Conservation (phyloP, 768 basidiomycete species). For the Cyathus striatus region DNA sequence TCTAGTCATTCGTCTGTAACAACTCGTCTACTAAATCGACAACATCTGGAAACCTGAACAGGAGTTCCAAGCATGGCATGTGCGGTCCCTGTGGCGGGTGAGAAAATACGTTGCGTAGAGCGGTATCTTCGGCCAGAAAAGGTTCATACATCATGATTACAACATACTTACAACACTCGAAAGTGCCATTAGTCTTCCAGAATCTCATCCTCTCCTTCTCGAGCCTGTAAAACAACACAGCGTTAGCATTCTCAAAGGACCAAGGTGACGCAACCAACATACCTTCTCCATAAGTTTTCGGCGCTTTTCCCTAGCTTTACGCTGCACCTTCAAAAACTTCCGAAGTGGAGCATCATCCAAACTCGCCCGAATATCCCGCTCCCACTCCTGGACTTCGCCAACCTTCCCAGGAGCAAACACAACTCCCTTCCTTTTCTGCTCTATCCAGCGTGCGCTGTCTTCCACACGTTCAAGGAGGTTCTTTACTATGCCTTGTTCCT, state of each 20-base stretch:
- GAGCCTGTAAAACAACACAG: conserved; percentile 41
- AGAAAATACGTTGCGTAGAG: too few relatives aligned
- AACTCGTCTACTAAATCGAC: too few relatives aligned
- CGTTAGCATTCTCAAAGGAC: conserved; percentile 10
- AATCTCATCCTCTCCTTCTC: conserved; percentile 66
- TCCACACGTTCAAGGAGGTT: conserved; percentile 85
- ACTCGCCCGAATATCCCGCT: conserved; percentile 49
- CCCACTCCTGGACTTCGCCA: conserved; percentile 70
- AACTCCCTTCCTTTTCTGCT: conserved; percentile 63
- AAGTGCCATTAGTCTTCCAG: conserved; percentile 44
- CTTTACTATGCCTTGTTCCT: conserved; percentile 66
- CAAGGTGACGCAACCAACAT: too few relatives aligned
- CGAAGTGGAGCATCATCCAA: conserved; percentile 73
- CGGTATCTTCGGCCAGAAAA: too few relatives aligned
- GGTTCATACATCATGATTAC: too few relatives aligned
- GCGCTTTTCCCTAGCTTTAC: conserved; percentile 71
- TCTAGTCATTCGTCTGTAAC: too few relatives aligned
- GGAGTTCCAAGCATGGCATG: too few relatives aligned
- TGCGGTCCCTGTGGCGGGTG: too few relatives aligned
- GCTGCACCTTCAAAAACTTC: conserved; percentile 75
- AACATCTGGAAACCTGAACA: too few relatives aligned
- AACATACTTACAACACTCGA: too few relatives aligned
- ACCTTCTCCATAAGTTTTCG: conserved; percentile 74
- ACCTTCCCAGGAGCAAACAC: conserved; percentile 72
- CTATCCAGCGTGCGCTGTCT: conserved; percentile 76